Evolutionary conservation across 2,329 filamentous ascomycete species (phyloP), one percentile per base, ranked within the genome.

Genomic region (Cytospora schulzeri): DNA sequence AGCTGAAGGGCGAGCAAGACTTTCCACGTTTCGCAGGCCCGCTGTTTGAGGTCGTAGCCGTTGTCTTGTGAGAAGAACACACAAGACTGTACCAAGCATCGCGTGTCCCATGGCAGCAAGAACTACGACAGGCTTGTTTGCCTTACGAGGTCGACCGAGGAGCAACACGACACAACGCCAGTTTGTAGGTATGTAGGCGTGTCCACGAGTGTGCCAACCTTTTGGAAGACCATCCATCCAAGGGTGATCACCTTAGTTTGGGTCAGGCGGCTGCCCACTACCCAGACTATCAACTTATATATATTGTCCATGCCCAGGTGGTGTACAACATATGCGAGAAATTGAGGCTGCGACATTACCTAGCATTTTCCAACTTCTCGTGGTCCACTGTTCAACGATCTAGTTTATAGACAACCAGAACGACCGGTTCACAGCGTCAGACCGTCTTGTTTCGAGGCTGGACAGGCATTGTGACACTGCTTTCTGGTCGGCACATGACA

Each of bases 361-460:
- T 35, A 14, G 11, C 9, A 35, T 35, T 3, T n/a, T 12, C 33
- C 1, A 15, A 35, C 33, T 45, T n/a, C 41, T n/a, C 41, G 19
- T 45, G 38, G 38, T 19, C 12, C 35, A 14, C 14, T 38, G 14
- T 14, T 45, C 28, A 22, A 29, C 19, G 60, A 35, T 33, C 14
- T 9, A 35, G 35, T 11, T 28, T 24, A 33, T 61, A 61, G 51
- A 48, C 38, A 56, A 50, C 48, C 51, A 54, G 63, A 66, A 57
- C 52, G 60, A 54, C 52, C n/a, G 31, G 56, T n/a, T 24, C 60
- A 57, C 11, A 50, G 55, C 48, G 58, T 53, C 51, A 58, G 63
- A 65, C 35, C 54, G 35, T 56, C 63, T 56, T 53, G 64, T 63
- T 59, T 63, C 60, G 51, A 45, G 22, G 45, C n/a, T 52, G 56